Evolutionary conservation across 169 alveolate species (phyloP), one percentile per base, ranked within the genome.

Genomic region (Besnoitia besnoiti): DNA sequence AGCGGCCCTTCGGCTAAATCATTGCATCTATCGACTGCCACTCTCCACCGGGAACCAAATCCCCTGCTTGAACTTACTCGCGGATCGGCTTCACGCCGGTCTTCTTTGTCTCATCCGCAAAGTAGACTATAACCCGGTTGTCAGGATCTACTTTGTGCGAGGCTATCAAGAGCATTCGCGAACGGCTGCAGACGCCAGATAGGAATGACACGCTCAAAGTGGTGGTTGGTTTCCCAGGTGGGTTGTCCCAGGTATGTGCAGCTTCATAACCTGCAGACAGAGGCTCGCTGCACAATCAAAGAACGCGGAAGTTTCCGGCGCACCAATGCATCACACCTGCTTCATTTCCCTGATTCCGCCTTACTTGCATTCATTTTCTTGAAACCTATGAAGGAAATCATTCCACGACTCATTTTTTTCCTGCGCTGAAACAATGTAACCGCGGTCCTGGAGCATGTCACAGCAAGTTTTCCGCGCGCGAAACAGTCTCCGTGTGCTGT

Each of bases 61-160:
- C 35, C 27, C 27, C 35, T 12, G 73, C 27, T 8, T 14, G 73
- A 33, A 55, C 73, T 73, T 88, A 97, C 98, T 97, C 98, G 92
- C 99, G 96, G 89, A 98, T 96, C 5, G 99, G 99, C 91, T 97
- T 97, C 47, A 98, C 99, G 19, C 99, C 99, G 16, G 98, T 97
- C 87, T 97, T 97, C 94, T 97, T 98, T 87, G 96, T 95, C 84
- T 98, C 99, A 88, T 98, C 99, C 14, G 98, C 98, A 93, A 98
- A 98, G 94, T 97, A 97, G 50, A 97, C 98, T 51, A 97, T 94
- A 30, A 97, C 93, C 90, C 96, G 95, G 46, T 97, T 93, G 59
- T 96, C 96, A 59, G 97, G 92, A 90, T 97, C 99, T 35, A 94
- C 95, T 85, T 94, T 97, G 67, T 91, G 94, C 51, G 94, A 77